Evolutionary conservation across 73 alveolate genomes (phyloP), one percentile per base, ranked within the genome.

Genomic region (Tetrahymena thermophila): DNA sequence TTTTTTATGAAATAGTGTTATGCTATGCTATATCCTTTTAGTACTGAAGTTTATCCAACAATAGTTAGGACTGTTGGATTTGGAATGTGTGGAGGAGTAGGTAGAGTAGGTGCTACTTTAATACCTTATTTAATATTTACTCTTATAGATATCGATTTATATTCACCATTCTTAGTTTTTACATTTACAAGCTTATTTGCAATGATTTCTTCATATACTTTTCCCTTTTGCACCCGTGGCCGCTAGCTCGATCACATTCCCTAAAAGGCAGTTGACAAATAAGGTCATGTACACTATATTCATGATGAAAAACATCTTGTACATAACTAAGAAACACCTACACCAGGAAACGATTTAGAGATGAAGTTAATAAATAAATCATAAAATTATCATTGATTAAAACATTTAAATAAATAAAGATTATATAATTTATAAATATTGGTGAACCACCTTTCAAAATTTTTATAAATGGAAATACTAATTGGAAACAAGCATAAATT

Each of bases 1-100:
- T 95, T 95, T 40, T 95, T 95, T 89, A 95, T 95, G 97, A 95
- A 95, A 55, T 94, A 95, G 55, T 89, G 95, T 95, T 95, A 94
- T 58, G 95, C 97, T 14, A 95, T 95, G 97, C 56, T 95, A 0
- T 95, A 95, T 95, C 95, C 97, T 23, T 95, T 42, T 38, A 42
- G 95, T 4, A 89, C 97, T 4, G 97, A 95, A 89, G 85, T 85
- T 14, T 95, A 84, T 35, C 57, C 93, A 9, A 95, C 96, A 21
- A n/a, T 85, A n/a, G 94, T 85, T n/a, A 43, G 97, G 34, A 95
- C 97, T 40, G 83, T 95, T 19, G 97, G 97, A n/a, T 95, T 95
- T 95, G 97, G 95, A 25, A 85, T 93, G 83, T 56, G 95, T 89
- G 85, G 94, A 43, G 97, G 95, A 10, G 85, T 95, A 28, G 95